phyloP scores from a whole-genome alignment of 2,329 filamentous ascomycete genomes.

The Didymella sp. region DNA sequence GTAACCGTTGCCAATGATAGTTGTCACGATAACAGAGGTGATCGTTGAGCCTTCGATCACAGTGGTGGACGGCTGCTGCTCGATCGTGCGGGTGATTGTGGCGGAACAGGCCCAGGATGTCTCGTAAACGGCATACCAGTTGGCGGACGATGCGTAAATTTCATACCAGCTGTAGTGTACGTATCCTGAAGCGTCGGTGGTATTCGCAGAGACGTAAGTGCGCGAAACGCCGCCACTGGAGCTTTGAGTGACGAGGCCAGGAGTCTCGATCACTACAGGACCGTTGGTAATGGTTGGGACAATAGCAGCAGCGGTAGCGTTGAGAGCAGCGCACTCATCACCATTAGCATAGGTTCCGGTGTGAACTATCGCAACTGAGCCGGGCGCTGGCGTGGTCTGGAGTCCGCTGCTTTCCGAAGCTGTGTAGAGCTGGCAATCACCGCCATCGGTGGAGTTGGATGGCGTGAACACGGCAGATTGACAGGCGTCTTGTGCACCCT shows the following conservation, averaged over 20 bases:
- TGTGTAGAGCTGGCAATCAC: constrained; percentile 30
- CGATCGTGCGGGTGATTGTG: constrained; percentile 31
- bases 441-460: constrained; percentile 28
- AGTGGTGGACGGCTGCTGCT: constrained; percentile 24
- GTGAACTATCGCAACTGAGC: constrained; percentile 31
- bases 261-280: constrained; percentile 31
- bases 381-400: constrained; percentile 18
- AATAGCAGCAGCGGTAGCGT: constrained; percentile 26
- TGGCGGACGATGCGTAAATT: constrained; percentile 35
- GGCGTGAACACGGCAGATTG: constrained; percentile 33
- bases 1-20: constrained; percentile 32
- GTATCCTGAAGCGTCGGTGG: constrained; percentile 30
- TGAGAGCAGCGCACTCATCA: constrained; percentile 29
- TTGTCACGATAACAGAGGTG: constrained; percentile 25
- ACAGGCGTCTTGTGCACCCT: constrained; percentile 31
- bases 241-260: constrained; percentile 29
- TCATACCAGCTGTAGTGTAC: constrained; percentile 35
- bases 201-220: constrained; percentile 32
- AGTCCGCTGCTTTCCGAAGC: constrained; percentile 19
- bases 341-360: constrained; percentile 30
- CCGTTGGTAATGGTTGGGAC: constrained; percentile 32
- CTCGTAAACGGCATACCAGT: constrained; percentile 36
- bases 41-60: constrained; percentile 20
- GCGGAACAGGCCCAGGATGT: constrained; percentile 38
- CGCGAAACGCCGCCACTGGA: constrained; percentile 31